Percentiles rank a stretch among this genome's conserved stretches.
These are phyloP conservation scores for Xerocomellus dryophilus DNA, from an alignment of 768 basidiomycete genomes.

Conservation along the genomic window DNA sequence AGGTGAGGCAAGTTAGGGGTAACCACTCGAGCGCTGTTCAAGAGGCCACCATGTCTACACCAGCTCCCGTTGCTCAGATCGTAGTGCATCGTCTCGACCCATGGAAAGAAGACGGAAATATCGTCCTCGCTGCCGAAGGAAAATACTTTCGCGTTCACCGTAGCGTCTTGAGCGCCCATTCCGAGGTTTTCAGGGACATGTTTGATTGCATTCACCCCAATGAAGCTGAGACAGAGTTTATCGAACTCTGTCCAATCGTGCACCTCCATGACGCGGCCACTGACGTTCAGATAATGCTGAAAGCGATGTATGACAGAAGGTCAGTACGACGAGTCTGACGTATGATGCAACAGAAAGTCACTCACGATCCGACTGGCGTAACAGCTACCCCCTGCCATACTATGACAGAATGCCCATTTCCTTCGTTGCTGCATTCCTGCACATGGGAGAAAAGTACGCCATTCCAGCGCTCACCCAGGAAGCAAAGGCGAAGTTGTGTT, in stretches of 20 bases:
- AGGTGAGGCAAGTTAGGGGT: too few species aligned
- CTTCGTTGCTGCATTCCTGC: slow-evolving; percentile 7
- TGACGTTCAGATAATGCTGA: slow-evolving; percentile 15
- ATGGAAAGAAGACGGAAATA: slow-evolving; percentile 24
- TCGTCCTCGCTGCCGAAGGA: slow-evolving; percentile 23
- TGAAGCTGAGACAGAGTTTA: neutral
- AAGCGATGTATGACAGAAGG: slow-evolving; percentile 19
- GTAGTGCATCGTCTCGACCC: neutral
- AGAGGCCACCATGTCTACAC: neutral
- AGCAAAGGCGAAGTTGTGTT: slow-evolving; percentile 5
- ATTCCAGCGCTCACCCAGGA: slow-evolving; percentile 6
- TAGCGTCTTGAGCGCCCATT: slow-evolving; percentile 24
- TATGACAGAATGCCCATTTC: neutral
- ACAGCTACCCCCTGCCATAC: slow-evolving; percentile 1
- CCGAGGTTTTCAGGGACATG: slow-evolving; percentile 31
- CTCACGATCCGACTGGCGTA: neutral
- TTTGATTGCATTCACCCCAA: slow-evolving; percentile 7
- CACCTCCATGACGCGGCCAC: slow-evolving; percentile 10
- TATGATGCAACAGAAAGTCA: neutral
- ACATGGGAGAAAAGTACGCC: slow-evolving; percentile 18
- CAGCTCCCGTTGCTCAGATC: neutral
- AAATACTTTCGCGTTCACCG: slow-evolving; percentile 34
- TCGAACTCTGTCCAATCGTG: slow-evolving; percentile 21
- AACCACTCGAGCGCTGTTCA: too few species aligned
- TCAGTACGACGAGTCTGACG: neutral